Evolutionary conservation across 345 rosid genomes (phyloP).

Genomic region (Acer saccharum): DNA sequence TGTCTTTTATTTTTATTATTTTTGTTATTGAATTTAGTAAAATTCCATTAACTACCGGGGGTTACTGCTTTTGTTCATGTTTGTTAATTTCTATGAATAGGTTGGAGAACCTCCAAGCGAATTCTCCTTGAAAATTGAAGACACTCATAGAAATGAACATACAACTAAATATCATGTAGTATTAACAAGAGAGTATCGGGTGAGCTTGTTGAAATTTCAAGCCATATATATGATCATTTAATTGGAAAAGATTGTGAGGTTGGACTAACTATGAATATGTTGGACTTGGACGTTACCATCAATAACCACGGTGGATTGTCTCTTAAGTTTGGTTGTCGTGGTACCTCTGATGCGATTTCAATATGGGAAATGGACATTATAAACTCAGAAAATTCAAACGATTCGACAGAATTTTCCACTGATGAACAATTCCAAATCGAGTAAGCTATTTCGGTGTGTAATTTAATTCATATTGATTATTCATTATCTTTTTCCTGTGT

Average conservation of each 20-base stretch:
- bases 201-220: conserved; percentile 67
- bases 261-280: too few species aligned
- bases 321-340: conserved; percentile 72
- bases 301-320: conserved; percentile 47
- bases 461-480: too few species aligned
- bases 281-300: conserved; percentile 51
- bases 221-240: conserved; percentile 16
- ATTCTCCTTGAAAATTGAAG: conserved; percentile 49
- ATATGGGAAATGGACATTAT: conserved; percentile 20
- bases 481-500: too few species aligned
- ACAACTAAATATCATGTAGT: conserved; percentile 17
- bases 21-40: too few species aligned
- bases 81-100: too few species aligned
- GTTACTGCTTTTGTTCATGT: too few species aligned
- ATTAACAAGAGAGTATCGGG: conserved; percentile 70
- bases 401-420: conserved; percentile 35
- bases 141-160: conserved; percentile 21
- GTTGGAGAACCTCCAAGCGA: neutral
- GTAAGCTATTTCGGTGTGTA: conserved; percentile 42
- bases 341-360: conserved; percentile 49
- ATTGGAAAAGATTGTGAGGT: conserved; percentile 1
- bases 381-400: conserved; percentile 28
- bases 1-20: too few species aligned
- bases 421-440: conserved; percentile 57
- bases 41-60: too few species aligned